Conservation (phyloP, 2,329 filamentous ascomycete genomes). For the Aspergillus texensis region DNA sequence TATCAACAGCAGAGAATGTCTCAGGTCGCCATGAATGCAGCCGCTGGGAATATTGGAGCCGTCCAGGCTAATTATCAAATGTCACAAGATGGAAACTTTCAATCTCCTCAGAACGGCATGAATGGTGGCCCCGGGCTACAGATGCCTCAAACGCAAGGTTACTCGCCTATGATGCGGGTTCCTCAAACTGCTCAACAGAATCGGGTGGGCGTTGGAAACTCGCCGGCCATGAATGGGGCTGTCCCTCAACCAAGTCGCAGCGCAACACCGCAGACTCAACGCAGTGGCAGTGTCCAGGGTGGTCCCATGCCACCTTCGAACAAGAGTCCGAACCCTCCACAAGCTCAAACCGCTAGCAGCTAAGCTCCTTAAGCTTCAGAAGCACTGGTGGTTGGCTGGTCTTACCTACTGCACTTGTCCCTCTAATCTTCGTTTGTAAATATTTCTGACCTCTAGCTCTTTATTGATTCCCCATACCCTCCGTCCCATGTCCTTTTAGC, state of each 20-base stretch:
- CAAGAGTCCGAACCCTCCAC: constrained; percentile 46
- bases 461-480: constrained; percentile 14
- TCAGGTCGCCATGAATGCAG: constrained; percentile 56
- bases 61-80: constrained; percentile 45
- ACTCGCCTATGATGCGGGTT: constrained; percentile 57
- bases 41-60: constrained; percentile 49
- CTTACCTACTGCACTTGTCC: constrained; percentile 8
- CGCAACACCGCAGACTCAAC: constrained; percentile 50
- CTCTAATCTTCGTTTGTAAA: constrained; percentile 34
- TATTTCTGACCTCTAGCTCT: constrained; percentile 27
- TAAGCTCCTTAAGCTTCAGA: constrained; percentile 18
- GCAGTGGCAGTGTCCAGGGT: constrained; percentile 47
- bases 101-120: constrained; percentile 36
- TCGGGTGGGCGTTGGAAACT: constrained; percentile 41
- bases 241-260: constrained; percentile 47
- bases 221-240: constrained; percentile 49
- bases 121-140: constrained; percentile 44
- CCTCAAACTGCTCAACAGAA: constrained; percentile 50
- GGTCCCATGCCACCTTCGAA: constrained; percentile 39
- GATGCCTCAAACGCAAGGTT: constrained; percentile 52
- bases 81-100: constrained; percentile 42
- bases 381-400: neutral
- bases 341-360: constrained; percentile 44
- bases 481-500: constrained; percentile 3
- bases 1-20: constrained; percentile 52